A percentile compares a stretch with the other conserved stretches of the same genome.
phyloP scores from a whole-genome alignment of 495 filamentous ascomycete genomes.

The Penicillium odoratum region DNA sequence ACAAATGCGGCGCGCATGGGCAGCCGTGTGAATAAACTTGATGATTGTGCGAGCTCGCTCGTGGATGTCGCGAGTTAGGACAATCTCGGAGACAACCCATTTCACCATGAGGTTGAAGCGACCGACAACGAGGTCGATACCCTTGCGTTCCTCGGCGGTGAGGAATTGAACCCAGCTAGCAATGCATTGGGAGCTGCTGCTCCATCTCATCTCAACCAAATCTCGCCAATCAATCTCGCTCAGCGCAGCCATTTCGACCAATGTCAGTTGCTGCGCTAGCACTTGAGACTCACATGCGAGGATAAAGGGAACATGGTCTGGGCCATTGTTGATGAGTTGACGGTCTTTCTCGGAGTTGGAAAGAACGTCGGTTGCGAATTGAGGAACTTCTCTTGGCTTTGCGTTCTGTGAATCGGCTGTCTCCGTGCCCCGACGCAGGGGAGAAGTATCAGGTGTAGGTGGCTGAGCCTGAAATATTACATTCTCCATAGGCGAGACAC shows the following conservation, averaged over 20 bases:
- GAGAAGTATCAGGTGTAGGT: constrained; percentile 54
- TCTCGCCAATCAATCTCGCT: constrained; percentile 98
- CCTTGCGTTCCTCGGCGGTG: constrained; percentile 72
- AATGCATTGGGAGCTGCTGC: constrained; percentile 62
- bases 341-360: constrained; percentile 38
- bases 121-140: constrained; percentile 93
- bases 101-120: constrained; percentile 98
- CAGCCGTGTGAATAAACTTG: constrained; percentile 91
- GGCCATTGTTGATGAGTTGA: constrained; percentile 9
- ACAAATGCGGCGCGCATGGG: constrained; percentile 77
- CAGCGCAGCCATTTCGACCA: constrained; percentile 94
- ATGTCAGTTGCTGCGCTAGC: constrained; percentile 89
- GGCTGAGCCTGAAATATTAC: constrained; percentile 45
- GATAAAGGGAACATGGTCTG: constrained; percentile 83
- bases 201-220: constrained; percentile 92
- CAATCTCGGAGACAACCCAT: constrained; percentile 90
- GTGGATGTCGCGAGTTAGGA: constrained; percentile 77
- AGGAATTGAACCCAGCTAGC: constrained; percentile 92
- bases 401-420: constrained; percentile 18
- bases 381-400: constrained; percentile 29
- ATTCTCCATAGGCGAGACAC: constrained; percentile 39
- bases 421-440: constrained; percentile 28
- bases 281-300: constrained; percentile 87
- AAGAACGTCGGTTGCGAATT: constrained; percentile 41
- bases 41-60: constrained; percentile 82